Evolutionary conservation across 2,329 filamentous ascomycete genomes (phyloP), one percentile per base, ranked within the genome.

Genomic region (Aspergillus spinulosporus): DNA sequence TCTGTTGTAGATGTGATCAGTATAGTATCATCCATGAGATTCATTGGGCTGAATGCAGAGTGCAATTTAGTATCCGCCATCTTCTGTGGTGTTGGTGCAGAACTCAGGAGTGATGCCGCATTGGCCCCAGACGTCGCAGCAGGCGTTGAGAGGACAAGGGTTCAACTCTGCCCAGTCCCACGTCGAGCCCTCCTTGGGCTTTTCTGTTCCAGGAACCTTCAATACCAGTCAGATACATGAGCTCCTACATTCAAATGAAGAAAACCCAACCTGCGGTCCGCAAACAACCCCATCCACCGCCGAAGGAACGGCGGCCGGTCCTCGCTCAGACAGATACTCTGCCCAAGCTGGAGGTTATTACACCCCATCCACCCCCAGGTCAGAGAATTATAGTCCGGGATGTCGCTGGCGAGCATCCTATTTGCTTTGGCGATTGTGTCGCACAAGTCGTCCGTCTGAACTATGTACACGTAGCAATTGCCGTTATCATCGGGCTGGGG

Each of bases 341-440:
- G 52, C 1, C 67, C 68, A 5, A 60, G 48, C 26, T 60, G 61
- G 8, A 80, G 59, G 6, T 63, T 51, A 2, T 64, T 52, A 57
- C 78, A 80, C 7, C 73, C 73, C 9, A 49, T 65, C 74, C 74
- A 79, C 15, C 72, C 76, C 78, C 78, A 80, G 4, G 77, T 80
- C 1, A 73, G 65, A 3, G 67, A 72, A 59, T 80, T 80, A 26
- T 69, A 71, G 0, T 53, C 52, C 28, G 74, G 68, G 8, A 82
- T 67, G 2, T 78, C 64, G 0, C 68, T 60, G 0, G 64, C 58
- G 0, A 68, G 76, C 4, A 81, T 62, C 7, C 63, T 59, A 55
- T 78, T 54, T 1, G 58, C 54, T 0, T 60, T 61, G 2, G 61
- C 62, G 4, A 65, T 64, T 52, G 11, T 67, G 49, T 45, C 69